Evolutionary conservation across 2,329 filamentous ascomycete species (phyloP), one percentile per base, ranked within the genome.

Genomic region (Botryosphaeria agaves): DNA sequence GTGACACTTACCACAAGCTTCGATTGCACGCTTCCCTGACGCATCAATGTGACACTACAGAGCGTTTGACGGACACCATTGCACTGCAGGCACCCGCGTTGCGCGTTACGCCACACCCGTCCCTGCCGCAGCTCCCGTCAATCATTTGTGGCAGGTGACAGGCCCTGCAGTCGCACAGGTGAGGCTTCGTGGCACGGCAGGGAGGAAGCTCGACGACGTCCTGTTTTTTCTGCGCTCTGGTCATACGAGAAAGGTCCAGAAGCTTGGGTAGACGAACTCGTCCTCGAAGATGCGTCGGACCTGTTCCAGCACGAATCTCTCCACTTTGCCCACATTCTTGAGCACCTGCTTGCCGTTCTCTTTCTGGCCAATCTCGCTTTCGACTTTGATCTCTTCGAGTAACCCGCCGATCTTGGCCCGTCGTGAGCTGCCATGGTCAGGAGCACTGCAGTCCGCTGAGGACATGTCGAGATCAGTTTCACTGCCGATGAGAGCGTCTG

Each of bases 271-370:
- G 37, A 95, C 85, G 57, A 95, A 89, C 53, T 98, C 89, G 49
- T 95, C 89, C 56, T 98, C 89, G 47, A 98, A 95, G 43, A 98
- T 95, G 47, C 84, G 72, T 49, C 87, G 74, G 37, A 98, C 89
- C 56, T 95, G 87, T 52, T 95, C 87, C 35, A 98, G 64, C 33
- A 98, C 83, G 52, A 98, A 98, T 45, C 83, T 79, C 60, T 98
- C 89, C 34, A 98, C 89, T 63, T 98, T 98, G 35, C 89, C 87
- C 29, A 98, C 87, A 51, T 98, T 98, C 64, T 94, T 95, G 36
- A 98, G 59, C 28, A 87, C 89, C 58, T 94, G 87, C 57, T 89
- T 93, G 16, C 83, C 82, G 36, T 79, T 76, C 45, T 91, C 84
- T 40, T 84, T 74, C 51, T 89, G 77, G 5, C 89, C 89, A 51